These are phyloP conservation scores for Lepiota brunneoincarnata DNA, from an alignment of 768 basidiomycete genomes.

Conservation along the genomic window DNA sequence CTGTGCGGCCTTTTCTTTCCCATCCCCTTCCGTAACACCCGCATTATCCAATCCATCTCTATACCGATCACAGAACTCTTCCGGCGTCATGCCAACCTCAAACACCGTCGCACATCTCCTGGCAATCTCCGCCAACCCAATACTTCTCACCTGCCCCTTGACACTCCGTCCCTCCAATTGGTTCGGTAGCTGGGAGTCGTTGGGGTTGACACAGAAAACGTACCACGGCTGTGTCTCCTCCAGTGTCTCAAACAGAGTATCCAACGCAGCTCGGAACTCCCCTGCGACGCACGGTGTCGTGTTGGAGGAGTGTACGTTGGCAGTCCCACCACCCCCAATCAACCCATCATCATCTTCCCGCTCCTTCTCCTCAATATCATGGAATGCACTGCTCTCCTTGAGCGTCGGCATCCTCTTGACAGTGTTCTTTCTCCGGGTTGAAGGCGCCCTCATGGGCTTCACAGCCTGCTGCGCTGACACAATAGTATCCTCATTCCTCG, in stretches of 20 bases:
- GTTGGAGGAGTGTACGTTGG: neutral
- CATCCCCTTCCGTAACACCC: slow-evolving; percentile 58
- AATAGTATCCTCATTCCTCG: slow-evolving; percentile 91
- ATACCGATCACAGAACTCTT: slow-evolving; percentile 87
- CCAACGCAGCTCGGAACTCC: slow-evolving; percentile 82
- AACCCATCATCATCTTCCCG: slow-evolving; percentile 53
- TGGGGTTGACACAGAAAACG: slow-evolving; percentile 91
- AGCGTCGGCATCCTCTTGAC: slow-evolving; percentile 60
- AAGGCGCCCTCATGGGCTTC: slow-evolving; percentile 93
- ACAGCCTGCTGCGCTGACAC: slow-evolving; percentile 92
- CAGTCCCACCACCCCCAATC: slow-evolving; percentile 14
- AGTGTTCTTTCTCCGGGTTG: slow-evolving; percentile 78
- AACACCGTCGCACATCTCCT: slow-evolving; percentile 64
- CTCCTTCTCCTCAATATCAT: slow-evolving; percentile 45
- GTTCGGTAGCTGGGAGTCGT: slow-evolving; percentile 92
- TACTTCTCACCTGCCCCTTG: slow-evolving; percentile 85
- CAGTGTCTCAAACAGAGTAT: slow-evolving; percentile 83
- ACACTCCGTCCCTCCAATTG: slow-evolving; percentile 91
- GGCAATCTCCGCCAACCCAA: slow-evolving; percentile 78
- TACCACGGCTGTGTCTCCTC: slow-evolving; percentile 91
- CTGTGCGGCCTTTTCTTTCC: slow-evolving; percentile 59
- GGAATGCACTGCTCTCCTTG: slow-evolving; percentile 33
- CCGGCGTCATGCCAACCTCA: slow-evolving; percentile 81
- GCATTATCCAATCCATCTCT: slow-evolving; percentile 54
- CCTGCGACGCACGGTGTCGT: slow-evolving; percentile 73